phyloP scores from a whole-genome alignment of 2,329 filamentous ascomycete genomes.

The Colletotrichum sp. region DNA sequence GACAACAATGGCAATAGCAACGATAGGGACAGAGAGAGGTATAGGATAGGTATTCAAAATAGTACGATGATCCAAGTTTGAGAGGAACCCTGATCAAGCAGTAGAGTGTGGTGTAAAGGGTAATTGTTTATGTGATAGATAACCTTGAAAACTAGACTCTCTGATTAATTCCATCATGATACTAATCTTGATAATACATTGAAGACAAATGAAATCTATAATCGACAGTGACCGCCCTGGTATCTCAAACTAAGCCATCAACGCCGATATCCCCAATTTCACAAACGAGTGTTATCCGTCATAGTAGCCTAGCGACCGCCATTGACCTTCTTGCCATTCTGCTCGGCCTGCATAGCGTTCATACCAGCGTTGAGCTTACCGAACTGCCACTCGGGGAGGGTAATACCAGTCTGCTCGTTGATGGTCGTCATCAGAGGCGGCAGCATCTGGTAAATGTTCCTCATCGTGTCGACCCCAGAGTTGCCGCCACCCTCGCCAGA shows the following conservation, averaged over 20 bases:
- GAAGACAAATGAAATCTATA: constrained; percentile 4
- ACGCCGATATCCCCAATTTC: not conserved
- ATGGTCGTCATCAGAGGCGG: constrained; percentile 86
- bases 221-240: not conserved
- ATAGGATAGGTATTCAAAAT: too few species aligned
- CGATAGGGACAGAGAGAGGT: too few species aligned
- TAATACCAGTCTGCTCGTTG: constrained; percentile 86
- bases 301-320: not conserved
- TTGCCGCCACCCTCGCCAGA: constrained; percentile 42
- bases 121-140: too few species aligned
- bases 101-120: too few species aligned
- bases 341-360: constrained; percentile 30
- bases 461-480: constrained; percentile 65
- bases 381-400: constrained; percentile 78
- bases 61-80: too few species aligned
- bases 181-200: too few species aligned
- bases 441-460: constrained; percentile 84
- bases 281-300: not conserved
- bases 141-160: too few species aligned
- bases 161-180: too few species aligned
- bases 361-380: constrained; percentile 46
- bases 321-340: not conserved
- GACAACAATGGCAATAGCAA: too few species aligned
- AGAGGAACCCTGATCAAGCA: too few species aligned
- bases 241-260: constrained; percentile 6